Evolutionary conservation across 2,329 filamentous ascomycete species (phyloP).

Genomic region (Fusarium euwallaceae): DNA sequence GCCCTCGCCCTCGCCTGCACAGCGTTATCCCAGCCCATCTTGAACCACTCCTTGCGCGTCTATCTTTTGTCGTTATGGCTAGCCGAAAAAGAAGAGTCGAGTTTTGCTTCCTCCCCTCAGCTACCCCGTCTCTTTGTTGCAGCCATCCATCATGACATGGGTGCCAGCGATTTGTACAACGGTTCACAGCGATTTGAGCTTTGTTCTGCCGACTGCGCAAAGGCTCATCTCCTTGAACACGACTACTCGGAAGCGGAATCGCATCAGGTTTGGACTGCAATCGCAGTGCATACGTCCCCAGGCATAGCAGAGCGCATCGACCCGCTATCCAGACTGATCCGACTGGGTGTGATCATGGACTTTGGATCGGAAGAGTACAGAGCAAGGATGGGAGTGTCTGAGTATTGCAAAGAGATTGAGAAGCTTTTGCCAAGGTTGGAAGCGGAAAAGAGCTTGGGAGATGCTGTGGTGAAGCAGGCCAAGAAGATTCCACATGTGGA

Average conservation of each 20-base stretch:
- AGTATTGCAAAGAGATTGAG: slow-evolving; percentile 38
- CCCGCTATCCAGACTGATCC: slow-evolving; percentile 48
- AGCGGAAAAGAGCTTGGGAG: slow-evolving; percentile 43
- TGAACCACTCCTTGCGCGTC: slow-evolving; percentile 50
- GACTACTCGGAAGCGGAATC: slow-evolving; percentile 40
- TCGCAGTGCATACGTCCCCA: slow-evolving; percentile 52
- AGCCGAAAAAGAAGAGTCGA: slow-evolving; percentile 33
- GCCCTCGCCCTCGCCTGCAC: slow-evolving; percentile 35
- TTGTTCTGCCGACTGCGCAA: slow-evolving; percentile 50
- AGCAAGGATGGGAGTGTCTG: slow-evolving; percentile 11
- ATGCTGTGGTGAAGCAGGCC: slow-evolving; percentile 48
- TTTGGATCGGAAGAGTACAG: slow-evolving; percentile 42
- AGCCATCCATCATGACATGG: slow-evolving; percentile 54
- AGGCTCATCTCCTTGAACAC: slow-evolving; percentile 45
- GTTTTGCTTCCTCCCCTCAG: slow-evolving; percentile 17
- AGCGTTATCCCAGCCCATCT: slow-evolving; percentile 43
- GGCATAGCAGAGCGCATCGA: slow-evolving; percentile 55
- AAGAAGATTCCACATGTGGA: slow-evolving; percentile 38
- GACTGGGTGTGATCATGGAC: slow-evolving; percentile 50
- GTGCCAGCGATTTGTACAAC: slow-evolving; percentile 48
- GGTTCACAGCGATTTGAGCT: slow-evolving; percentile 53
- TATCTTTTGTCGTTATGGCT: slow-evolving; percentile 45
- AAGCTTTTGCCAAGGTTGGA: slow-evolving; percentile 43
- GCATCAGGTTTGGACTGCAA: slow-evolving; percentile 52
- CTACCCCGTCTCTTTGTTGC: slow-evolving; percentile 51